phyloP scores from a whole-genome alignment of 805 yeast species.

The Hagleromyces aurorensis region DNA sequence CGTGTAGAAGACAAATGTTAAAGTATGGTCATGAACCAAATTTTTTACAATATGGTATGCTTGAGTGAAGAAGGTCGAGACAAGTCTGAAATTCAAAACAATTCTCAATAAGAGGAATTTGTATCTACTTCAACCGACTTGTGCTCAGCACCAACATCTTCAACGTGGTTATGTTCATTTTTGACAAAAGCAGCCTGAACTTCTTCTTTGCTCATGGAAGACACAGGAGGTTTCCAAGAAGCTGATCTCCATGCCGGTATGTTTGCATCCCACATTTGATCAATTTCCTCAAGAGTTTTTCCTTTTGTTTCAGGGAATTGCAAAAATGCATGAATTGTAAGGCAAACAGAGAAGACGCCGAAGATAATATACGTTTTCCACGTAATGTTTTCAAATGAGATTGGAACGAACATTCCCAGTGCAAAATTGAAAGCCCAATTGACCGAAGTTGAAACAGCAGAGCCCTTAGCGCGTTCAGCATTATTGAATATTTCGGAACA shows the following conservation, averaged over 20 bases:
- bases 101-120: no score
- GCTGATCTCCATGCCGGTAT: constrained; percentile 23
- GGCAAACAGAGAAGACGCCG: constrained; percentile 44
- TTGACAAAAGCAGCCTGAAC: no score
- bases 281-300: constrained; percentile 66
- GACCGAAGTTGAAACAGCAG: constrained; percentile 56
- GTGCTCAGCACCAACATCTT: no score
- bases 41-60: no score
- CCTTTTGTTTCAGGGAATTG: constrained; percentile 74
- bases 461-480: constrained; percentile 61
- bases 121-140: no score
- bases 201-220: no score
- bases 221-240: no score
- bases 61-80: no score
- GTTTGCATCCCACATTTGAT: constrained; percentile 34
- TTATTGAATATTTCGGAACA: constrained; percentile 49
- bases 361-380: constrained; percentile 55
- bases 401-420: constrained; percentile 61
- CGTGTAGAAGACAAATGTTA: no score
- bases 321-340: constrained; percentile 54
- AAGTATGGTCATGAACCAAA: no score
- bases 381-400: constrained; percentile 42
- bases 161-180: no score
- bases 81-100: no score
- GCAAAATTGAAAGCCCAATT: constrained; percentile 61